Evolutionary conservation across 495 filamentous ascomycete species (phyloP).

Genomic region (Tirmania nivea): DNA sequence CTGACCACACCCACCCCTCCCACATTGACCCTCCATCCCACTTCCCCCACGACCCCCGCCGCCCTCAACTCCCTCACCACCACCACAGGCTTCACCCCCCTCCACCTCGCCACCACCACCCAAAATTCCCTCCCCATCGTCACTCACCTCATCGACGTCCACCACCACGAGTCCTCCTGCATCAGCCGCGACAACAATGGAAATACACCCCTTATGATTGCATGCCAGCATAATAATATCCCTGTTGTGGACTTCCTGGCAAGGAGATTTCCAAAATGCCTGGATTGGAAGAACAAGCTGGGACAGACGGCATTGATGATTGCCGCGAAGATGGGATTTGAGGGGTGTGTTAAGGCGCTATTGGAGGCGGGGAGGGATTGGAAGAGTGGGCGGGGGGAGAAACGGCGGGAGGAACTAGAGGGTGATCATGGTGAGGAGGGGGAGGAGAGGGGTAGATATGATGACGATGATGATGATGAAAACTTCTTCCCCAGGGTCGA

Average conservation of each 20-base stretch:
- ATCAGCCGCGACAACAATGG: constrained; percentile 47
- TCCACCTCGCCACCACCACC: constrained; percentile 51
- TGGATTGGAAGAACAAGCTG: constrained; percentile 32
- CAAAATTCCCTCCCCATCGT: constrained; percentile 39
- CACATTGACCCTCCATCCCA: constrained; percentile 40
- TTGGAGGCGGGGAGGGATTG: background rate
- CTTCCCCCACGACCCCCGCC: constrained; percentile 26
- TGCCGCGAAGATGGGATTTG: constrained; percentile 5
- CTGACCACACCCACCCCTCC: constrained; percentile 50
- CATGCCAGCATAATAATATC: constrained; percentile 34
- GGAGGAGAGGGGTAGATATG: background rate
- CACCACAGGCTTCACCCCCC: constrained; percentile 40
- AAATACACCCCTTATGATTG: constrained; percentile 48
- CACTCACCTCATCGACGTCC: constrained; percentile 27
- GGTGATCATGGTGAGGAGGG: background rate
- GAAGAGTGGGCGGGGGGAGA: background rate
- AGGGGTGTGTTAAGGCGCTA: constrained; percentile 1
- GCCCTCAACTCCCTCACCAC: constrained; percentile 18
- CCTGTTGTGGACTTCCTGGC: constrained; percentile 37
- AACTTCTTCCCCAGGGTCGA: constrained; percentile 12
- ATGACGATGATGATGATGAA: constrained; percentile 9
- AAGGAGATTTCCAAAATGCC: constrained; percentile 19
- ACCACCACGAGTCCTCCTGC: constrained; percentile 34
- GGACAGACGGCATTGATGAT: constrained; percentile 26
- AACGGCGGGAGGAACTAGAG: background rate